Base-by-base conservation (phyloP, 441 rosid species). In the Hura crepitans region DNA sequence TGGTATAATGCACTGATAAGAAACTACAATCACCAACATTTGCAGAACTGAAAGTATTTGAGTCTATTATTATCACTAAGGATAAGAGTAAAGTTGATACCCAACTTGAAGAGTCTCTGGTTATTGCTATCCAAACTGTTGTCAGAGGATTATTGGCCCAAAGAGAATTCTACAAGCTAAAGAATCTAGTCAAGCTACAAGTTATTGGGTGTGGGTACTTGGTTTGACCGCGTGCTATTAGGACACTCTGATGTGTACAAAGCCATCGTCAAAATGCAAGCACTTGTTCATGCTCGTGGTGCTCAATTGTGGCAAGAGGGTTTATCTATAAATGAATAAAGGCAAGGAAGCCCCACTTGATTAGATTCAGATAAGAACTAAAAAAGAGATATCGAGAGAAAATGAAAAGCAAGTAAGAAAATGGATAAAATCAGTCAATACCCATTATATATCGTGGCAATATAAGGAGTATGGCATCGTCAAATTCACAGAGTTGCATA, bases 161-260 rank as follows among this genome's bases (percentile, higher is more conserved):
- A 61, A 89, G 73, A 75, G 89, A 88, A 76, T 81, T 90, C 71
- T 53, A 73, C 74, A 90, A 79, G 88, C 88, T 76, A 54, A 89
- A 85, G 85, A 90, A 83, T 69, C 85, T 89, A 42, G 78, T 92
- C 43, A 90, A 85, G 83, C 75, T 95, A 86, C 99, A 95, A 82
- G 97, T 98, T 77, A 93, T 87, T 65, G 89, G 87, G n/a, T 92
- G 99, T 12, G 97, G 99, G 53, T 91, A 89, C 81, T 70, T 95
- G 82, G 97, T 92, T 63, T 83, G 99, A 74, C 92, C 65, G 72
- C 96, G 84, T 74, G 99, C 98, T 66, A 74, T 81, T 82, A 98
- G 95, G 66, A 81, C 97, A 53, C 84, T 95, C 58, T 81, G 90
- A 35, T 95, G 97, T 53, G 81, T 90, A 66, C 99, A 87, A 68